phyloP scores from a whole-genome alignment of 257 asterid genomes.

The Petunia secreta region DNA sequence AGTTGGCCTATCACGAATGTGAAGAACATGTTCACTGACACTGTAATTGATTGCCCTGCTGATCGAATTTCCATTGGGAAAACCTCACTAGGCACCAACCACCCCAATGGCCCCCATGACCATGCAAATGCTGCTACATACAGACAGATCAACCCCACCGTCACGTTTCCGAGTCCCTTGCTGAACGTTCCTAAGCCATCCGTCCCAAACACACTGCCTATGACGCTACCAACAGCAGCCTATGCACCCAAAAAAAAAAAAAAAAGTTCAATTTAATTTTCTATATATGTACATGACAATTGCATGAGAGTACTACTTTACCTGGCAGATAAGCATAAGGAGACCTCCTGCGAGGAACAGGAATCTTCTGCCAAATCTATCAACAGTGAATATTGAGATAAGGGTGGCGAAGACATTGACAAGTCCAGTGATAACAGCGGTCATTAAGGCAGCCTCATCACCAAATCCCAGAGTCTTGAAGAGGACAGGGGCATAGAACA shows the following conservation, averaged over 20 bases:
- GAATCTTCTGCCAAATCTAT: constrained; percentile 70
- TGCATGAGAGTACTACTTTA: constrained; percentile 9
- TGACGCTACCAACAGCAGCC: constrained; percentile 56
- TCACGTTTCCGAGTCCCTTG: constrained; percentile 62
- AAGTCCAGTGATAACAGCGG: constrained; percentile 49
- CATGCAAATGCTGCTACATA: constrained; percentile 79
- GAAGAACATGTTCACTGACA: constrained; percentile 74
- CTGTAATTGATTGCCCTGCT: constrained; percentile 72
- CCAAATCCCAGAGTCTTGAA: constrained; percentile 75
- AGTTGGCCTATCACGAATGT: constrained; percentile 65
- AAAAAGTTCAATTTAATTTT: background rate
- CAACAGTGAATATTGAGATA: constrained; percentile 67
- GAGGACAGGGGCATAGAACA: constrained; percentile 80
- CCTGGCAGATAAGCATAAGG: constrained; percentile 74
- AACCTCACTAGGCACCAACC: constrained; percentile 87
- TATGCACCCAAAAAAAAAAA: constrained; percentile 18
- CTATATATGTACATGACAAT: background rate
- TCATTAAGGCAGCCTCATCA: constrained; percentile 53
- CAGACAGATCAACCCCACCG: constrained; percentile 68
- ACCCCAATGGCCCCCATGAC: constrained; percentile 96
- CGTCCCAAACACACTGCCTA: constrained; percentile 64
- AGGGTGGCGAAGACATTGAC: constrained; percentile 60
- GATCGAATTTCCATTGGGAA: constrained; percentile 81
- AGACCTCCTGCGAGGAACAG: constrained; percentile 68
- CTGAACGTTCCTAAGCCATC: constrained; percentile 57